Percentiles rank a stretch among this genome's conserved stretches.
Conservation (phyloP, 2,329 filamentous ascomycete genomes). For the Pyrenophora teres region DNA sequence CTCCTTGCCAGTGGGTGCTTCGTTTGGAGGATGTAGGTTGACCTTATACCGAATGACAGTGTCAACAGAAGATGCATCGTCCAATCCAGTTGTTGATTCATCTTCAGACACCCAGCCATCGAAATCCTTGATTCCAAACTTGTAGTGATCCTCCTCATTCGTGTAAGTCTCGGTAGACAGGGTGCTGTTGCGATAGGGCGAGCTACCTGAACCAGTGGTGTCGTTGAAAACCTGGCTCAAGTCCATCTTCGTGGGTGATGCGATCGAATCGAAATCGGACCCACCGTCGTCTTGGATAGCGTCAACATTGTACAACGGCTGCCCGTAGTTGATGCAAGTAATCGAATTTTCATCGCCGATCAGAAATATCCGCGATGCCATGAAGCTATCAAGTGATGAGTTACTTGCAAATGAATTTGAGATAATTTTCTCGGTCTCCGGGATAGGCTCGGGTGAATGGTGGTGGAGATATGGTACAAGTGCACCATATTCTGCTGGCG, state of each 20-base stretch:
- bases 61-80: too few species aligned
- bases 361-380: neutral
- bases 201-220: neutral
- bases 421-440: neutral
- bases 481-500: neutral
- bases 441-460: fast-evolving
- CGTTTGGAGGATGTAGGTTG: too few species aligned
- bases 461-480: neutral
- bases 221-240: too few species aligned
- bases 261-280: neutral
- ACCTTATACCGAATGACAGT: too few species aligned
- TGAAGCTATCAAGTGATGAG: neutral
- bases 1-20: too few species aligned
- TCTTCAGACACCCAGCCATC: too few species aligned
- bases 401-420: too few species aligned
- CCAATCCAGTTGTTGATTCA: too few species aligned
- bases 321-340: neutral
- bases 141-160: too few species aligned
- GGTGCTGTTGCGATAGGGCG: too few species aligned
- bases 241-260: neutral
- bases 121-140: too few species aligned
- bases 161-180: too few species aligned
- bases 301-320: neutral
- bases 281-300: neutral
- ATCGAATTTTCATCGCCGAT: neutral